A percentile compares a stretch with the other conserved stretches of the same genome.
Conservation (phyloP, 805 yeast species). For the Priceomyces fermenticarens region DNA sequence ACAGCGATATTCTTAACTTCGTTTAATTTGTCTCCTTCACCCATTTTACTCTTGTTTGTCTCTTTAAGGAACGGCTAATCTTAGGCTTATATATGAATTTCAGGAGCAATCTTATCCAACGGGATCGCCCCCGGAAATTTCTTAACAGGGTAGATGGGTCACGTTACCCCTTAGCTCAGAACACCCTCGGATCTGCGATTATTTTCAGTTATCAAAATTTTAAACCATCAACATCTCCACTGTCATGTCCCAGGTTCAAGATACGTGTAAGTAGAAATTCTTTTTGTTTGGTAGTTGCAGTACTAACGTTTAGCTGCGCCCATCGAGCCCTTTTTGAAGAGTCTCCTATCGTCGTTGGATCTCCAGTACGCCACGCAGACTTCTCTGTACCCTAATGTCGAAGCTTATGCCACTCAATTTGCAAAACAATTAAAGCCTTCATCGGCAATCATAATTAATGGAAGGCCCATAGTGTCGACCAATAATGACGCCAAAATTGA, state of each 20-base stretch:
- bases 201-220: too few species aligned
- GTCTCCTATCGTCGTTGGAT: slow-evolving; percentile 32
- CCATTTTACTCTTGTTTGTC: slow-evolving; percentile 4
- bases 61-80: too few species aligned
- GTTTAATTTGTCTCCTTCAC: slow-evolving; percentile 9
- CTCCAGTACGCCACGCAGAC: slow-evolving; percentile 26
- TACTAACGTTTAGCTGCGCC: slow-evolving; percentile 26
- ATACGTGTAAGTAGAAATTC: slow-evolving; percentile 2
- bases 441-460: slow-evolving; percentile 56
- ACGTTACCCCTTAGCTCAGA: too few species aligned
- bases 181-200: too few species aligned
- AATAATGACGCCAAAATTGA: slow-evolving; percentile 35
- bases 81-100: too few species aligned
- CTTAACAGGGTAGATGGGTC: too few species aligned
- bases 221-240: too few species aligned
- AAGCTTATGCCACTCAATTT: slow-evolving; percentile 41
- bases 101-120: too few species aligned
- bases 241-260: slow-evolving; percentile 2
- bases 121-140: too few species aligned
- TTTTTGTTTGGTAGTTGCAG: slow-evolving; percentile 1
- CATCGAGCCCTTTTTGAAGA: slow-evolving; percentile 39
- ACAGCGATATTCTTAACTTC: slow-evolving; percentile 31
- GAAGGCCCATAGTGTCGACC: slow-evolving; percentile 45
- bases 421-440: slow-evolving; percentile 51
- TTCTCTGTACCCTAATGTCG: slow-evolving; percentile 27